Evolutionary conservation across 2,329 filamentous ascomycete species (phyloP).

Genomic region (Pseudocercospora pini-densiflorae): DNA sequence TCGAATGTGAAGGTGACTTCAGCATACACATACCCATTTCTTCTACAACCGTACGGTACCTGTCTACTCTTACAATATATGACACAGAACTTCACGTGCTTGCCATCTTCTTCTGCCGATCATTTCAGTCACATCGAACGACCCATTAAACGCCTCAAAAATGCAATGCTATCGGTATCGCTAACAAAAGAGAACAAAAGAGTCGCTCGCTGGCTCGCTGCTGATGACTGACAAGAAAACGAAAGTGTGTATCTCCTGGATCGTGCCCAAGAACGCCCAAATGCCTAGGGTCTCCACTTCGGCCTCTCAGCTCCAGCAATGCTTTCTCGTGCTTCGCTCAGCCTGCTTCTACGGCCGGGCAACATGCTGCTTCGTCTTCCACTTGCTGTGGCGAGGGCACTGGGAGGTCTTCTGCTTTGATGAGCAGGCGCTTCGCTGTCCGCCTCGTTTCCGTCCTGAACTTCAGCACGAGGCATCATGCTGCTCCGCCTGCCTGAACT

Average conservation of each 20-base stretch:
- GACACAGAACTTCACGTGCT: too few relatives aligned
- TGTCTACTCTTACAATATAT: too few relatives aligned
- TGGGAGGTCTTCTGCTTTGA: constrained; percentile 28
- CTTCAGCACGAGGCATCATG: constrained; percentile 27
- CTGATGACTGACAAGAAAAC: not conserved
- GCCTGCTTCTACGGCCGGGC: constrained; percentile 25
- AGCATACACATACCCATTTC: too few relatives aligned
- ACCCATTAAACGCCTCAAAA: not conserved
- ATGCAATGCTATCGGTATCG: not conserved
- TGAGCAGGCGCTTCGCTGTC: constrained; percentile 34
- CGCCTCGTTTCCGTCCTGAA: constrained; percentile 34
- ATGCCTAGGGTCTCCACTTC: constrained; percentile 27
- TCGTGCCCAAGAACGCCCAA: not conserved
- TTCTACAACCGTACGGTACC: too few relatives aligned
- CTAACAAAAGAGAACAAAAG: not conserved
- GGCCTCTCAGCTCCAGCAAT: constrained; percentile 21
- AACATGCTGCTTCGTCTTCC: constrained; percentile 31
- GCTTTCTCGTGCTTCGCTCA: constrained; percentile 14
- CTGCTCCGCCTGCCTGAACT: constrained; percentile 29
- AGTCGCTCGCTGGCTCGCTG: not conserved
- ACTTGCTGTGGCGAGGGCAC: constrained; percentile 20
- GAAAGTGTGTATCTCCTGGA: not conserved
- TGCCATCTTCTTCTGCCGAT: not conserved
- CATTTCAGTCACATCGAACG: not conserved
- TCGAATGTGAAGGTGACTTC: too few relatives aligned